Evolutionary conservation across 2,329 filamentous ascomycete species (phyloP).

Genomic region (Parastagonospora avenae): DNA sequence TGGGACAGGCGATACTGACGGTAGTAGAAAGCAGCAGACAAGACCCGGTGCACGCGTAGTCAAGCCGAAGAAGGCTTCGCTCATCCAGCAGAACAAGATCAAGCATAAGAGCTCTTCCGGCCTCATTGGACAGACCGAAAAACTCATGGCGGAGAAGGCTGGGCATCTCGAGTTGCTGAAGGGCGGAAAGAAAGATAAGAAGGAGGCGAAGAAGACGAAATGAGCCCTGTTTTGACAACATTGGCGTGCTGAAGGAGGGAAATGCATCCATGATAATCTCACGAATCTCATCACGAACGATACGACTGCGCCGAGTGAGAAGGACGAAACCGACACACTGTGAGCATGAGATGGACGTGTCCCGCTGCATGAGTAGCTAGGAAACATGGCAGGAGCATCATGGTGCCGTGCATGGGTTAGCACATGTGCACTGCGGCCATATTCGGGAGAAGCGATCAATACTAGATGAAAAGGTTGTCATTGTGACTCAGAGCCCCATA

Average conservation of each 20-base stretch:
- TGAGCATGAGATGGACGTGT: no score
- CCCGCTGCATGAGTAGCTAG: no score
- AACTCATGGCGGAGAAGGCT: slow-evolving; percentile 67
- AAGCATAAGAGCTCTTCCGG: slow-evolving; percentile 69
- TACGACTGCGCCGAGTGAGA: no score
- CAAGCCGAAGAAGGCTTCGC: slow-evolving; percentile 67
- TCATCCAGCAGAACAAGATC: slow-evolving; percentile 66
- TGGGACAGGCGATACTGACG: neutral
- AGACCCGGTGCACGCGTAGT: slow-evolving; percentile 67
- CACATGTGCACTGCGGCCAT: no score
- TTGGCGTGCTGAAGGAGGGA: no score
- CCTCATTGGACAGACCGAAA: slow-evolving; percentile 69
- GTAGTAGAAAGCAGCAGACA: slow-evolving; percentile 46
- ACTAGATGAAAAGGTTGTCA: neutral
- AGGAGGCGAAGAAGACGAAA: slow-evolving; percentile 24
- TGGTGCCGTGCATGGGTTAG: no score
- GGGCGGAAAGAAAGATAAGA: slow-evolving; percentile 65
- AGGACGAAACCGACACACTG: no score
- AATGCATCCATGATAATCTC: neutral
- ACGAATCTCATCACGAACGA: neutral
- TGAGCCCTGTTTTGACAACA: neutral
- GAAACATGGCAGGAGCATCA: no score
- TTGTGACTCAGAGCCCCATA: neutral
- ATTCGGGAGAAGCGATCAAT: neutral
- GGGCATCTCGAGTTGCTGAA: slow-evolving; percentile 72